Base-by-base conservation (phyloP, 495 filamentous ascomycete genomes). In the Xanthoparmelia taractica region DNA sequence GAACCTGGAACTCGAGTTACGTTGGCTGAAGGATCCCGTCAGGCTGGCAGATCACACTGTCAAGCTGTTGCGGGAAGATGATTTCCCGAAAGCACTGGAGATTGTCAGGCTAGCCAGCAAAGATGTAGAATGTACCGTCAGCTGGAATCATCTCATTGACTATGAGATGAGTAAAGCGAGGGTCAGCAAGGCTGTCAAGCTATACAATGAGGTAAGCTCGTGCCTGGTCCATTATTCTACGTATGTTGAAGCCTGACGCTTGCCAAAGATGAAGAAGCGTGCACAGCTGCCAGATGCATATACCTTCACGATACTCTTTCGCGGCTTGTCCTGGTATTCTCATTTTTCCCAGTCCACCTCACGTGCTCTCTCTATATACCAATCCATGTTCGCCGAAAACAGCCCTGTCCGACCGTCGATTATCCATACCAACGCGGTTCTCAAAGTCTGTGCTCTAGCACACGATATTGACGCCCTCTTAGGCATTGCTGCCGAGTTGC, bases 261-360 rank as follows among this genome's bases (percentile, higher is more conserved):
- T 34, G 40, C 47, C 62, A 31, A 61, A 95, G 88, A 98, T 98
- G 94, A 98, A 97, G 75, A 97, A 97, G 75, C 81, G 90, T 23
- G 85, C 78, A 38, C 84, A 89, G 62, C 75, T 74, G 33, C 94
- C 94, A 0, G 90, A 90, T 70, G 75, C 82, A 4, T 78, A 81
- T 60, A 96, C 93, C 0, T 96, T 87, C 71, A 92, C 89, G 4
- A 86, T 89, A 57, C 85, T 97, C 62, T 81, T 98, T 68, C 79
- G 84, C 29, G 94, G 92, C 27, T 81, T 91, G 25, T 78, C 85
- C 27, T 65, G 74, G n/a, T 77, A 85, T 47, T 58, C 78, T 1
- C 75, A 84, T 34, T 74, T 77, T 18, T 71, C 75, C 38, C 67
- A 81, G 29, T 81, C 83, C 31, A 77, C 90, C 8, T 70, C 75